Percentiles rank a stretch among this genome's conserved stretches.
Conservation (phyloP, 306 rosid species). For the Casuarina cunninghamiana region DNA sequence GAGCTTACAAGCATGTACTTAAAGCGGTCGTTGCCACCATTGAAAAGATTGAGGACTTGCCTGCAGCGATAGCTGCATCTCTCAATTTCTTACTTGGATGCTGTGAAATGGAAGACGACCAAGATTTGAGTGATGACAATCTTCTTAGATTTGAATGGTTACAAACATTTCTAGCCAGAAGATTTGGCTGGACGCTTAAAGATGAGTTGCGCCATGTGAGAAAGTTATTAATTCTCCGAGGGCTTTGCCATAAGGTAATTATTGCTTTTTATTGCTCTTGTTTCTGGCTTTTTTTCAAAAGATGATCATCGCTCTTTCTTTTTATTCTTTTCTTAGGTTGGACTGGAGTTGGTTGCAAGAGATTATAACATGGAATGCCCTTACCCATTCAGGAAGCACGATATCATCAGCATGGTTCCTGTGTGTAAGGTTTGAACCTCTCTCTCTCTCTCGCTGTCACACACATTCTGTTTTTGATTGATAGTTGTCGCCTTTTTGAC, state of each 20-base stretch:
- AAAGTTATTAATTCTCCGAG: slow-evolving; percentile 79
- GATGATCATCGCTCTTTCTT: slow-evolving; percentile 13
- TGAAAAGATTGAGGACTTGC: slow-evolving; percentile 47
- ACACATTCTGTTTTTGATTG: slow-evolving; percentile 16
- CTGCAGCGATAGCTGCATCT: slow-evolving; percentile 62
- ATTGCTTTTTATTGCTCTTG: not conserved
- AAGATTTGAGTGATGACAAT: slow-evolving; percentile 43
- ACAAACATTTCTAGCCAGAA: slow-evolving; percentile 46
- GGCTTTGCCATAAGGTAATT: slow-evolving; percentile 82
- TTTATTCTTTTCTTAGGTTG: slow-evolving; percentile 54
- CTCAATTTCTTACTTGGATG: slow-evolving; percentile 79
- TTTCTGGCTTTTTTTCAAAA: slow-evolving; percentile 8
- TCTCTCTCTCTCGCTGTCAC: not conserved
- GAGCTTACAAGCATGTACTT: slow-evolving; percentile 89
- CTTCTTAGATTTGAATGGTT: slow-evolving; percentile 71
- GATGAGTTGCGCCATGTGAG: slow-evolving; percentile 83
- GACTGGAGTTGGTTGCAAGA: slow-evolving; percentile 81
- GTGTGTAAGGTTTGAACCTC: slow-evolving; percentile 73
- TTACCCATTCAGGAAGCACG: slow-evolving; percentile 70
- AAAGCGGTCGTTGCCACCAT: slow-evolving; percentile 72
- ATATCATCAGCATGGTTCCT: slow-evolving; percentile 81
- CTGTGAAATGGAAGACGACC: slow-evolving; percentile 45
- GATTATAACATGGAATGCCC: slow-evolving; percentile 79
- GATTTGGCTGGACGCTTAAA: slow-evolving; percentile 71
- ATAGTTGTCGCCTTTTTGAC: slow-evolving; percentile 11